These are phyloP conservation scores for Cladosporium sphaerospermum DNA, from an alignment of 2,329 filamentous ascomycete genomes.

Conservation along the genomic window DNA sequence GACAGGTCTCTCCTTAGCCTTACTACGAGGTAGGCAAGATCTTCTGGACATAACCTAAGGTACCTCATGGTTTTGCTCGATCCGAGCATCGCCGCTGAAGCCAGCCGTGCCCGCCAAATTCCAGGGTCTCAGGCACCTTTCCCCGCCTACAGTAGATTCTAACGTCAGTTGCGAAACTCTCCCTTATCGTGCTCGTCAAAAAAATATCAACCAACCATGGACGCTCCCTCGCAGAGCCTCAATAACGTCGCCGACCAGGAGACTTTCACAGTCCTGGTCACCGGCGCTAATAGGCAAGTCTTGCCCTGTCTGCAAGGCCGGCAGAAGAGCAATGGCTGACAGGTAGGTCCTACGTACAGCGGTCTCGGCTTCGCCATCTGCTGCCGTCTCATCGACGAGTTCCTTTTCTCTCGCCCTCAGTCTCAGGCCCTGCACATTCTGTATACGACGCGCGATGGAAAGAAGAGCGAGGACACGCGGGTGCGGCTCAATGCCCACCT, in stretches of 20 bases:
- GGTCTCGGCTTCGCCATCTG: conserved; percentile 81
- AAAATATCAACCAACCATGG: background rate
- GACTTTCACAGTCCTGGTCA: conserved; percentile 60
- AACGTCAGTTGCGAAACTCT: too few species aligned
- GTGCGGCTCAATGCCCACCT: conserved; percentile 48
- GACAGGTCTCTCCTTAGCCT: too few species aligned
- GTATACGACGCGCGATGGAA: conserved; percentile 69
- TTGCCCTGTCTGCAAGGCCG: background rate
- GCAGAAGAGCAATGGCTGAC: conserved; percentile 7
- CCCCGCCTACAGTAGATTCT: too few species aligned
- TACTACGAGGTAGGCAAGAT: too few species aligned
- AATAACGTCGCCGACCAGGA: conserved; percentile 3
- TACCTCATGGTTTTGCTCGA: too few species aligned
- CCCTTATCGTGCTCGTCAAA: too few species aligned
- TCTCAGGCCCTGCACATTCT: conserved; percentile 69
- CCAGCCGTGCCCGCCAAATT: too few species aligned
- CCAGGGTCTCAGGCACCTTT: too few species aligned
- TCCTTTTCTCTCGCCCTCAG: conserved; percentile 62
- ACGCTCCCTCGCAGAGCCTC: background rate
- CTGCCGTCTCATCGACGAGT: conserved; percentile 82
- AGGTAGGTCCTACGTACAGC: conserved; percentile 42
- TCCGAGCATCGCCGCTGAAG: too few species aligned
- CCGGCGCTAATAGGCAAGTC: conserved; percentile 75
- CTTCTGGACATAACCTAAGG: too few species aligned
- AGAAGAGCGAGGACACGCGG: conserved; percentile 70